Percentiles rank a stretch among this genome's conserved stretches.
These are phyloP conservation scores for Paraphaeosphaeria sporulosa DNA, from an alignment of 2,329 filamentous ascomycete species.

Conservation along the genomic window DNA sequence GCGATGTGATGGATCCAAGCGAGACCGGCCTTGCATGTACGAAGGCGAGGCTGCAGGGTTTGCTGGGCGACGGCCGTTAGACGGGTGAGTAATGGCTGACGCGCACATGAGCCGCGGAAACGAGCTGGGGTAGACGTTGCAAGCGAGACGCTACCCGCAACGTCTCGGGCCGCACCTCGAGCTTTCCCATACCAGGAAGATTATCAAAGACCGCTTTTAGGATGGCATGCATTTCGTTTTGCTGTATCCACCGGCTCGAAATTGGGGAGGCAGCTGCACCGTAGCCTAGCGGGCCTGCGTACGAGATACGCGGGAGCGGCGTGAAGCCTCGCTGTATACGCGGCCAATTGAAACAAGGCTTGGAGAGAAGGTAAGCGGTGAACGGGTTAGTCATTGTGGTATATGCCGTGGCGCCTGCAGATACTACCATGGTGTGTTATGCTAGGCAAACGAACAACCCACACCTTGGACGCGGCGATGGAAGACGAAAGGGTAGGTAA, in stretches of 20 bases:
- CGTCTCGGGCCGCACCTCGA: neutral
- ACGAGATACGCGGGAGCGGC: neutral
- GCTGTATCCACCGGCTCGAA: neutral
- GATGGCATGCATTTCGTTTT: neutral
- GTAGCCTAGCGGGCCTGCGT: conserved; percentile 6
- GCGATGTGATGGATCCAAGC: neutral
- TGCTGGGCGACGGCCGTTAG: conserved; percentile 6
- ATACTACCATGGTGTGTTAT: conserved; percentile 4
- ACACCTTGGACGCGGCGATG: neutral
- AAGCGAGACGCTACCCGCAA: conserved; percentile 21
- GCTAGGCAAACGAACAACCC: neutral
- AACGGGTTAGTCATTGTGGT: conserved; percentile 25
- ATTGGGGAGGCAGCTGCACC: neutral
- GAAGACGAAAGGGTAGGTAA: neutral
- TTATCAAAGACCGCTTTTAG: conserved; percentile 15
- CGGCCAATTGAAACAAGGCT: conserved; percentile 5
- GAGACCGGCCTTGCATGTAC: neutral
- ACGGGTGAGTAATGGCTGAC: conserved; percentile 15
- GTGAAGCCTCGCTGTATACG: neutral
- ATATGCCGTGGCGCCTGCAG: conserved; percentile 16
- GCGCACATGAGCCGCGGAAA: conserved; percentile 14
- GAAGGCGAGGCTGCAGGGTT: conserved; percentile 1
- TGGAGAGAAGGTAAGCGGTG: neutral
- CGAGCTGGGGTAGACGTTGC: conserved; percentile 19
- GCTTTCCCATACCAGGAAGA: neutral